Base-by-base conservation (phyloP, 2,329 filamentous ascomycete genomes). In the Phyllosticta citribraziliensis region DNA sequence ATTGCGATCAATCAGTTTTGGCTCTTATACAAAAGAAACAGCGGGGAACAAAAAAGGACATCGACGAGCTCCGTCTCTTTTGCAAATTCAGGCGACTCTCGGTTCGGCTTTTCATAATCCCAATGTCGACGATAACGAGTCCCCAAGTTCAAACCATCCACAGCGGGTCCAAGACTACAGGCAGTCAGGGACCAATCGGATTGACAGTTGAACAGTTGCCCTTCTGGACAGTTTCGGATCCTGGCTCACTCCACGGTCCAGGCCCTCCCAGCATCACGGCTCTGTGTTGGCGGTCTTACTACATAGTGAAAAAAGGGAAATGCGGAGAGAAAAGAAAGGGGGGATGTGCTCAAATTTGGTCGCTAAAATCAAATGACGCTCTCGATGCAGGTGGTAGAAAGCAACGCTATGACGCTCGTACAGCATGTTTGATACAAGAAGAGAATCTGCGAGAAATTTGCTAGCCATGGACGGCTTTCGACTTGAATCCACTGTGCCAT, bases 391-490 rank as follows among this genome's bases (percentile, higher is more conserved):
- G 67, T 66, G 66, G 63, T 64, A 70, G 66, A 67, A 66, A 60
- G 69, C 67, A 70, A 72, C 67, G 72, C 70, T 72, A 73, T 73
- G 70, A 73, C 67, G 72, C 70, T 73, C 70, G 68, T 71, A 71
- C 68, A 73, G 65, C 61, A 67, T 69, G 68, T 69, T 73, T 73
- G 69, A 67, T 74, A 73, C 70, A 73, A 70, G 67, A 69, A 66
- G 62, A 65, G 30, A 52, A 52, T 40, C 33, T 40, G 51, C 57
- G 53, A 57, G 27, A 47, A 33, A 56, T 64, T 56, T 63, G 52
- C 27, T 47, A 56, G 56, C 25, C 22, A 22, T 30, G 57, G 55
- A 62, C 47, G 55, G 55, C 50, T 35, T 30, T 57, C 25, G 27
- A 25, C 25, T 25, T 52, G 19, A 30, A 40, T 40, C 33, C 33